Base-by-base conservation (phyloP, 257 asterid genomes). In the Nicotiana tomentosiformis region DNA sequence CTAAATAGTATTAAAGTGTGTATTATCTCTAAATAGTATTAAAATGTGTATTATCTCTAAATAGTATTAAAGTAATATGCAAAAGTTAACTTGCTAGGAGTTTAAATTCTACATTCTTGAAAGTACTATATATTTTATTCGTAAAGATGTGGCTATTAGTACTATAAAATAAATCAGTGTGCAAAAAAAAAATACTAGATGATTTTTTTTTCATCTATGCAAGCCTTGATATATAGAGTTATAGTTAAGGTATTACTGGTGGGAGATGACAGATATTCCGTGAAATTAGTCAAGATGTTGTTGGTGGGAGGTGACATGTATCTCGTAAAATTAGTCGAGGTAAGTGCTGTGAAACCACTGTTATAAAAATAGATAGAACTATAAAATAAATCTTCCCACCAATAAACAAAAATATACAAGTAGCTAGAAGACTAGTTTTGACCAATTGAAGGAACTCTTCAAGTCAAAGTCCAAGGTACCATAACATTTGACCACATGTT, bases 401-500 rank as follows among this genome's bases (percentile, higher is more conserved):
- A 57, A 17, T 57, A 57, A 61, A 61, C 9, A 61, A 61, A 20
- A 9, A 1, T 20, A 20, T 61, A 61, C 61, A 46, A 46, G 23
- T 7, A 43, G 51, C 12, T 43, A 49, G 23, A 72, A 46, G 39
- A 46, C 61, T 43, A 9, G 51, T 0, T 23, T 72, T 46, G 79
- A 46, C 79, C 39, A 72, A 46, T 72, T 23, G 79, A 49, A 23
- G 14, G 61, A 72, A 23, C 61, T 49, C 61, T 43, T 33, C 43
- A 60, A 78, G 72, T 5, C 37, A 29, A 81, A 37, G 30, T 46
- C 29, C 2, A 30, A 9, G 39, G 15, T 20, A 18, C 17, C 32
- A 33, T 0, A 10, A 20, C 9, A 78, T 78, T 77, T 83, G 82
- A 83, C 68, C 90, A 83, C 87, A 77, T 85, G 87, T 18, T 83